Conservation (phyloP, 2,329 filamentous ascomycete species). For the Metarhizium brunneum region DNA sequence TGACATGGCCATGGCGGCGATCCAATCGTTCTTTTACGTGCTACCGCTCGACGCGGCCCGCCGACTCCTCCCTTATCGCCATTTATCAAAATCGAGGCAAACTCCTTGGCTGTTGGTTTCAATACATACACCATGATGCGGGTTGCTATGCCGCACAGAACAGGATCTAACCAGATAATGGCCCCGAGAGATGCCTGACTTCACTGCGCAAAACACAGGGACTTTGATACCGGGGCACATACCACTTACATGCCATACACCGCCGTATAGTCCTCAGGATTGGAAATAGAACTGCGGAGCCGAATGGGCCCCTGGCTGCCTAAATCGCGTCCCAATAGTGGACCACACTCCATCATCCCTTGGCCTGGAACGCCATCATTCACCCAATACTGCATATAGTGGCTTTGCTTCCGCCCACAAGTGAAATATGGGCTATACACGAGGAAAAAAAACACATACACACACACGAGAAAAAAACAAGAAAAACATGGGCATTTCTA, state of each 20-base stretch:
- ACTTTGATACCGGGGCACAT: neutral
- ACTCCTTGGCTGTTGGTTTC: neutral
- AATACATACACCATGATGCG: neutral
- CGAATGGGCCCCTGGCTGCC: neutral
- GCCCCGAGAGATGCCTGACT: neutral
- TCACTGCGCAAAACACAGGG: neutral
- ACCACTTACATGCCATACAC: neutral
- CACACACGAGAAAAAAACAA: too few species aligned
- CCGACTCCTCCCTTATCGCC: neutral
- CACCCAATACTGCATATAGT: neutral
- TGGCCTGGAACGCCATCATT: neutral
- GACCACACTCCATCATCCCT: neutral
- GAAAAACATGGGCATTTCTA: neutral
- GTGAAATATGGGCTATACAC: neutral
- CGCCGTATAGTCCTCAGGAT: neutral
- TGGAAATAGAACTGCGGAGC: neutral
- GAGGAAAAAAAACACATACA: too few species aligned
- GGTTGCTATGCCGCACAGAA: neutral
- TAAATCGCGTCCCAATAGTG: neutral
- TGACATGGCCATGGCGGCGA: neutral
- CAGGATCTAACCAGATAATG: neutral
- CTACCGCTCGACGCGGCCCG: neutral
- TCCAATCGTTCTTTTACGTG: conserved; percentile 1
- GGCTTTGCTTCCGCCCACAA: neutral
- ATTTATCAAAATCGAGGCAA: neutral